phyloP scores from a whole-genome alignment of 1,284 basidiomycete species.

The Cryptococcus jaspeensis region DNA sequence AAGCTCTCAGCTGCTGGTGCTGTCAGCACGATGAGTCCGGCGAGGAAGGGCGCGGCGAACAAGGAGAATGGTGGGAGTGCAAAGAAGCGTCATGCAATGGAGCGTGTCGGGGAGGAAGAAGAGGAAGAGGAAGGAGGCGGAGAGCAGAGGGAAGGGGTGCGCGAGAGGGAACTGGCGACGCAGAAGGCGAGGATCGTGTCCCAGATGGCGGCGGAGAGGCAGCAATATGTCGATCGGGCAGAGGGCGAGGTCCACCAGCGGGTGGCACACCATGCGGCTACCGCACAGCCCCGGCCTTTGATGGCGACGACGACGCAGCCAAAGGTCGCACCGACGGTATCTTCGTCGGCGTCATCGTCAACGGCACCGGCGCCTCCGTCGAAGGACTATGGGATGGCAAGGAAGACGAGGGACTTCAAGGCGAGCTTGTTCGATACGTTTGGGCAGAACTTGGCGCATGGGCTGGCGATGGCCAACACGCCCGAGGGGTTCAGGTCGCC shows the following conservation, averaged over 20 bases:
- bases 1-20: slow-evolving; percentile 54
- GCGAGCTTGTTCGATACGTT: slow-evolving; percentile 50
- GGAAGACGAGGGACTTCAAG: slow-evolving; percentile 29
- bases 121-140: slow-evolving; percentile 53
- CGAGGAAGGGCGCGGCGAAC: slow-evolving; percentile 36
- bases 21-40: slow-evolving; percentile 44
- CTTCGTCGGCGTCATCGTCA: not conserved
- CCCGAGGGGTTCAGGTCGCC: slow-evolving; percentile 67
- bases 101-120: slow-evolving; percentile 59
- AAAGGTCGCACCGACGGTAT: not conserved
- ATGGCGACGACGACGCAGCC: slow-evolving; percentile 22
- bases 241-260: not conserved
- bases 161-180: slow-evolving; percentile 60
- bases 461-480: slow-evolving; percentile 64
- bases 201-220: slow-evolving; percentile 65
- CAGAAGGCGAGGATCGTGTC: slow-evolving; percentile 87
- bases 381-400: slow-evolving; percentile 35
- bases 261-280: not conserved
- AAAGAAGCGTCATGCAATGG: slow-evolving; percentile 48
- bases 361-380: slow-evolving; percentile 3
- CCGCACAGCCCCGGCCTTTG: slow-evolving; percentile 19
- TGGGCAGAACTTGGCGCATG: slow-evolving; percentile 64
- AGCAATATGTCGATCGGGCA: slow-evolving; percentile 7
- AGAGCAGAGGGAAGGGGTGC: slow-evolving; percentile 19
- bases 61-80: slow-evolving; percentile 15